Percentiles rank a stretch among this genome's conserved stretches.
Conservation (phyloP, 2,329 filamentous ascomycete species). For the Trichoderma atrobrunneum region DNA sequence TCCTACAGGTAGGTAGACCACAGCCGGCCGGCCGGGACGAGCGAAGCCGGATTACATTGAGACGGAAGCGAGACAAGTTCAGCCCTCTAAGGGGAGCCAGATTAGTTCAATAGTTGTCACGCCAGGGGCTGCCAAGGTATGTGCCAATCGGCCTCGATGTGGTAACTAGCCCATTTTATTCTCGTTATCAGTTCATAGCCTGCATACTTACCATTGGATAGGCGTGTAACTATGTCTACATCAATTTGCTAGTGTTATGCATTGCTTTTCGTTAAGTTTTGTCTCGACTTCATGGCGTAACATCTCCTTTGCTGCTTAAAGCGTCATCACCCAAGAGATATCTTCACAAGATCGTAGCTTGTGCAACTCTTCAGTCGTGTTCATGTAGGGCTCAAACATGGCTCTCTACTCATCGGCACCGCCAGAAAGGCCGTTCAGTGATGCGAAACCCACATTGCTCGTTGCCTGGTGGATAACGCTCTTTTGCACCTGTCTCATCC, state of each 20-base stretch:
- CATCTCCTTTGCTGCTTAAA: neutral
- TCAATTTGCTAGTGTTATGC: neutral
- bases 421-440: slow-evolving; percentile 6
- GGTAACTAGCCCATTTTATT: neutral
- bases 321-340: neutral
- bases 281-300: neutral
- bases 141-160: neutral
- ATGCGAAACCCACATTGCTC: slow-evolving; percentile 6
- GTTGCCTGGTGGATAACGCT: slow-evolving; percentile 12
- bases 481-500: slow-evolving; percentile 1
- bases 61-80: neutral
- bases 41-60: neutral
- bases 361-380: neutral
- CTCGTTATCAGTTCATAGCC: neutral
- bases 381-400: neutral
- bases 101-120: neutral
- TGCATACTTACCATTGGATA: neutral
- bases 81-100: neutral
- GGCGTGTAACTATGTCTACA: neutral
- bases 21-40: neutral
- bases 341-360: neutral
- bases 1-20: neutral
- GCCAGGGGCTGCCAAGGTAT: neutral
- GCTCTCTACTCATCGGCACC: slow-evolving; percentile 2
- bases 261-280: neutral